Conservation (phyloP, 768 basidiomycete species). For the Serpula lacrymans region DNA sequence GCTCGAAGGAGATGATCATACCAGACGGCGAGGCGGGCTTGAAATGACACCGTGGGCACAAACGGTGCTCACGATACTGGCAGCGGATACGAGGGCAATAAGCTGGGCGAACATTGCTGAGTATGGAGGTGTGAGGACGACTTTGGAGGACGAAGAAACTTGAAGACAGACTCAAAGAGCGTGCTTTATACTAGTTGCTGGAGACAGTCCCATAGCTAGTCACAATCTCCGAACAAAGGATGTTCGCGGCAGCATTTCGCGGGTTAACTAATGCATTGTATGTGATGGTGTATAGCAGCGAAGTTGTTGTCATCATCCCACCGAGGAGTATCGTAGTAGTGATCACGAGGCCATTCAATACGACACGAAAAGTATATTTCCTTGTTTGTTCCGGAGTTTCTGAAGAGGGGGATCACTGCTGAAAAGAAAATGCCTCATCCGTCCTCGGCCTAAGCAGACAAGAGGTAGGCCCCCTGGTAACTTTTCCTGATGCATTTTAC, state of each 20-base stretch:
- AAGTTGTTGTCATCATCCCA: no score
- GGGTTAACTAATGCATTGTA: no score
- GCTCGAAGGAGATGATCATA: constrained; percentile 7
- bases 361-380: no score
- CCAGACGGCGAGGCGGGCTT: constrained; percentile 25
- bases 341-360: no score
- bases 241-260: constrained; percentile 30
- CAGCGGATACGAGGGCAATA: constrained; percentile 4
- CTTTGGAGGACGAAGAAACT: neutral
- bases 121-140: neutral
- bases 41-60: constrained; percentile 27
- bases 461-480: no score
- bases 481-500: no score
- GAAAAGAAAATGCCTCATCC: no score
- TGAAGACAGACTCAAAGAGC: neutral
- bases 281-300: no score
- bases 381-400: no score
- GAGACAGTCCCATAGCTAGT: neutral
- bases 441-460: no score
- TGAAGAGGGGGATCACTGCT: no score
- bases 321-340: no score
- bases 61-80: constrained; percentile 2
- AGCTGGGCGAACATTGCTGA: constrained; percentile 35
- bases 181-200: neutral
- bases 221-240: neutral